These are phyloP conservation scores for Veloporphyrellus conicus DNA, from an alignment of 1,284 basidiomycete species.

Conservation along the genomic window DNA sequence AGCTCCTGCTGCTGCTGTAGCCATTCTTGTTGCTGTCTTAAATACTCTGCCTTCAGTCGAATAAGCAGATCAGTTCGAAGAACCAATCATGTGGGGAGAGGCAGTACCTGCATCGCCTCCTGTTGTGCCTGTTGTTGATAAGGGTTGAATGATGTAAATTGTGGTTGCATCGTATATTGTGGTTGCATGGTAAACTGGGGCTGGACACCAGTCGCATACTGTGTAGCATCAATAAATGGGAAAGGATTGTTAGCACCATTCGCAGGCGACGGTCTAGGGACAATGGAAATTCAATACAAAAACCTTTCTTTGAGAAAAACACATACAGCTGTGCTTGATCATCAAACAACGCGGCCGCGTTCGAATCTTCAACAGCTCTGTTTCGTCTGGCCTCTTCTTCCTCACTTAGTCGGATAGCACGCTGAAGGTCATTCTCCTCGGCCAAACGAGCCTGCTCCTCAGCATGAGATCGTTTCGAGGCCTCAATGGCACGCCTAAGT, in stretches of 20 bases:
- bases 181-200: slow-evolving; percentile 72
- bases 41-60: slow-evolving; percentile 54
- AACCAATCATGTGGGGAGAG: neutral
- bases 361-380: slow-evolving; percentile 69
- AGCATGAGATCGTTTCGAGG: slow-evolving; percentile 74
- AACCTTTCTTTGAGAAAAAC: neutral
- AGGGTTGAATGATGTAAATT: slow-evolving; percentile 89
- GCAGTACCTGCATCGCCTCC: slow-evolving; percentile 60
- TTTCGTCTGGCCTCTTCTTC: slow-evolving; percentile 79
- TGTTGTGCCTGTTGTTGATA: slow-evolving; percentile 95
- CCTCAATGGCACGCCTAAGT: slow-evolving; percentile 77
- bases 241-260: slow-evolving; percentile 49
- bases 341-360: slow-evolving; percentile 79
- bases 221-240: slow-evolving; percentile 63
- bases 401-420: slow-evolving; percentile 79
- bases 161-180: slow-evolving; percentile 61
- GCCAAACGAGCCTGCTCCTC: slow-evolving; percentile 64
- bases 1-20: slow-evolving; percentile 45
- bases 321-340: slow-evolving; percentile 71
- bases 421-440: slow-evolving; percentile 77
- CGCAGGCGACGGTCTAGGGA: slow-evolving; percentile 33
- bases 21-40: slow-evolving; percentile 70
- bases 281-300: slow-evolving; percentile 5
- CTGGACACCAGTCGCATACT: slow-evolving; percentile 57
- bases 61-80: slow-evolving; percentile 6